phyloP scores from a whole-genome alignment of 345 rosid species.

The Heritiera fomes region DNA sequence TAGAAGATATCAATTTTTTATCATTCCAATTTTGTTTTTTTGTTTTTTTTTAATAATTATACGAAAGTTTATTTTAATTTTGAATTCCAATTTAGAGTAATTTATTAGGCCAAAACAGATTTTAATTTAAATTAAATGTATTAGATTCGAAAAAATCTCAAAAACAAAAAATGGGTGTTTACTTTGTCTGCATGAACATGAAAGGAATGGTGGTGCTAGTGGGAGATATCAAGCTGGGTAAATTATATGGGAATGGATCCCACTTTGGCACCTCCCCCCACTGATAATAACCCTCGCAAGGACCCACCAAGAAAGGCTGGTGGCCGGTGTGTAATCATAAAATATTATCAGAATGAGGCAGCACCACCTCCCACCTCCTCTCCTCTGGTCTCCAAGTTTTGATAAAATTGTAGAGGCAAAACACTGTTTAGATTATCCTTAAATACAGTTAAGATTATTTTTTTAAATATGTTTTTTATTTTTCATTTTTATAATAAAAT shows the following conservation, averaged over 20 bases:
- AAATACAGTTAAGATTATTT: neutral
- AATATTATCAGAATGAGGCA: conserved; percentile 21
- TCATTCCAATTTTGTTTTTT: no score
- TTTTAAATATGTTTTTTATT: no score
- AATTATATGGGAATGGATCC: conserved; percentile 30
- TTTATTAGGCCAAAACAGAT: no score
- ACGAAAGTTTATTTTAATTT: no score
- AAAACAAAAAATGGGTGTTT: no score
- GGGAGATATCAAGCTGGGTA: conserved; percentile 22
- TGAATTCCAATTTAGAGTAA: no score
- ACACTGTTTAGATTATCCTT: neutral
- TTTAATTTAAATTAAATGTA: no score
- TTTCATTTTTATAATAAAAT: no score
- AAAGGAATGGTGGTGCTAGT: conserved; percentile 16
- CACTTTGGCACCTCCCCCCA: conserved; percentile 15
- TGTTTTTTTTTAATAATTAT: no score
- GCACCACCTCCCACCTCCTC: neutral
- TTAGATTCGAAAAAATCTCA: no score
- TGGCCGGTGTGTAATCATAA: conserved; percentile 30
- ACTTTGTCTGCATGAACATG: neutral
- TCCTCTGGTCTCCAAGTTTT: no score
- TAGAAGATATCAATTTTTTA: no score
- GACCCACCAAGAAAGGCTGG: conserved; percentile 7
- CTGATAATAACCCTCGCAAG: neutral
- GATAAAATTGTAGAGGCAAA: neutral